Percentiles rank a stretch among this genome's conserved stretches.
Conservation (phyloP, 148 eudicot species). For the Rhododendron williamsianum region DNA sequence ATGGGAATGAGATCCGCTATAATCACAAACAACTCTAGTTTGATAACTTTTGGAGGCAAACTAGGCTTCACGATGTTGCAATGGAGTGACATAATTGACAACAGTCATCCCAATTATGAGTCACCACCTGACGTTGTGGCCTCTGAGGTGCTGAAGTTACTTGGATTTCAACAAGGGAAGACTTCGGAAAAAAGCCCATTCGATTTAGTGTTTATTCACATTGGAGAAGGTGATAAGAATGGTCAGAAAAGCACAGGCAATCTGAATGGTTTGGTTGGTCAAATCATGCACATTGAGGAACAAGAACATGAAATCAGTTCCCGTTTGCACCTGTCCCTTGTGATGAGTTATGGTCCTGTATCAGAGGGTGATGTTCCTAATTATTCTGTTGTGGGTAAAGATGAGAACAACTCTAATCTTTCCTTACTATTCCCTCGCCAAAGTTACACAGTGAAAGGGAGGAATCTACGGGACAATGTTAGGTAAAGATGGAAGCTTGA, state of each 20-base stretch:
- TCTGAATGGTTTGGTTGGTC: constrained; percentile 56
- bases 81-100: constrained; percentile 29
- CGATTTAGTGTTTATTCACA: constrained; percentile 71
- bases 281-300: constrained; percentile 38
- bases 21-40: constrained; percentile 40
- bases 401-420: constrained; percentile 31
- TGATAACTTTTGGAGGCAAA: constrained; percentile 49
- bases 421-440: constrained; percentile 59
- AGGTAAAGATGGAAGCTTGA: constrained; percentile 40
- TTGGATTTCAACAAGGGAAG: constrained; percentile 79
- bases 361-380: constrained; percentile 27
- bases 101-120: neutral
- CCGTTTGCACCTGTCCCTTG: constrained; percentile 67
- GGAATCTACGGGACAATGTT: constrained; percentile 42
- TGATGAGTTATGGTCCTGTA: constrained; percentile 65
- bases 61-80: constrained; percentile 52
- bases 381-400: constrained; percentile 30
- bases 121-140: constrained; percentile 28
- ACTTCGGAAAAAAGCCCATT: constrained; percentile 43
- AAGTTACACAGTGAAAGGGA: constrained; percentile 71
- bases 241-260: constrained; percentile 30
- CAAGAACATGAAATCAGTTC: constrained; percentile 51
- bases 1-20: constrained; percentile 92
- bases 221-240: constrained; percentile 38
- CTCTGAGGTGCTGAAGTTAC: constrained; percentile 54